These are phyloP conservation scores for Fulvia fulva DNA, from an alignment of 2,329 filamentous ascomycete genomes.

Conservation along the genomic window DNA sequence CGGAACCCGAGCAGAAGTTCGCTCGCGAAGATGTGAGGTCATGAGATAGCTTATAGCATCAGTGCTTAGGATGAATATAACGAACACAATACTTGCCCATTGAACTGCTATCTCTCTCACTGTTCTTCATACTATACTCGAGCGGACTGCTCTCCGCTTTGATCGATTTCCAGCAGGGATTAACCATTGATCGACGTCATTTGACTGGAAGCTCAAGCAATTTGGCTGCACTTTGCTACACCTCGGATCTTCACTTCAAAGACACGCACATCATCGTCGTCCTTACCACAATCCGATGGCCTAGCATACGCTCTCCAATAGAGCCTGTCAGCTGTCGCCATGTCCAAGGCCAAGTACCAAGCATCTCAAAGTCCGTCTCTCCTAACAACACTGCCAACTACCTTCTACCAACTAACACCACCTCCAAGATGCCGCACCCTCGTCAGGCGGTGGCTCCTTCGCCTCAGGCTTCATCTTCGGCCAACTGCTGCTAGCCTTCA, in stretches of 20 bases:
- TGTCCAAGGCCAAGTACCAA: constrained; percentile 36
- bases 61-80: too few species aligned
- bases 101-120: too few species aligned
- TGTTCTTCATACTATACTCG: too few species aligned
- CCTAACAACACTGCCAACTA: not conserved
- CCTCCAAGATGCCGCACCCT: constrained; percentile 21
- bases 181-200: constrained; percentile 3
- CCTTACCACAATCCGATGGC: not conserved
- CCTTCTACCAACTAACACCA: constrained; percentile 7
- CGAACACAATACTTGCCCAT: too few species aligned
- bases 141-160: too few species aligned
- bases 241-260: not conserved
- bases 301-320: not conserved
- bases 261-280: not conserved
- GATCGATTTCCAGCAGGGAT: too few species aligned
- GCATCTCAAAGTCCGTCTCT: constrained; percentile 26
- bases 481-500: constrained; percentile 84
- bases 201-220: constrained; percentile 2
- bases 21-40: too few species aligned
- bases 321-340: constrained; percentile 6
- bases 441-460: constrained; percentile 56
- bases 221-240: not conserved
- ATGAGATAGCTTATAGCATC: too few species aligned
- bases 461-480: constrained; percentile 90
- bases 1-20: too few species aligned